These are phyloP conservation scores for Aspergillus asperescens DNA, from an alignment of 495 filamentous ascomycete species.

Conservation along the genomic window DNA sequence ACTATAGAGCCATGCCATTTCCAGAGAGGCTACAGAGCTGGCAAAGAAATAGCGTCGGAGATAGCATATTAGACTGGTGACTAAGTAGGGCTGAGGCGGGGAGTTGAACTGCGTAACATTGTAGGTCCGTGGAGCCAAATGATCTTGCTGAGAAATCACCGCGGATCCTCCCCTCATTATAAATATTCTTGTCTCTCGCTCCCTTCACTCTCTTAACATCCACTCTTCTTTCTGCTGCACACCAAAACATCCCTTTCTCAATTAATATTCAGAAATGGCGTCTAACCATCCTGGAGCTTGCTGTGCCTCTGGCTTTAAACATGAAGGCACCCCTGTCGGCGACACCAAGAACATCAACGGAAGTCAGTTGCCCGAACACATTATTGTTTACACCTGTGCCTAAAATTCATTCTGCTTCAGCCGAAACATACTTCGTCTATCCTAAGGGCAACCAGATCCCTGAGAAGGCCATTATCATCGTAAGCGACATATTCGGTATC, in stretches of 20 bases:
- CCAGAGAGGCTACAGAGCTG: too few species aligned
- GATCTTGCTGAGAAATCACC: too few species aligned
- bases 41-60: too few species aligned
- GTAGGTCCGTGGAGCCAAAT: too few species aligned
- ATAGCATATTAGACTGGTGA: too few species aligned
- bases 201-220: background rate
- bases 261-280: slow-evolving; percentile 41
- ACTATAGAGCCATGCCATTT: too few species aligned
- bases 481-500: slow-evolving; percentile 67
- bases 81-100: too few species aligned
- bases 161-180: too few species aligned
- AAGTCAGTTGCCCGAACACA: slow-evolving; percentile 25
- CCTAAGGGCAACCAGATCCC: slow-evolving; percentile 39
- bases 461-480: slow-evolving; percentile 40
- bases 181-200: slow-evolving; percentile 5
- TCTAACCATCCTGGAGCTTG: slow-evolving; percentile 53
- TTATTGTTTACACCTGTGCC: background rate
- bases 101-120: too few species aligned
- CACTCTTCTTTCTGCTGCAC: too few species aligned
- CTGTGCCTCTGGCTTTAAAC: slow-evolving; percentile 52
- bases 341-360: slow-evolving; percentile 38
- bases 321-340: slow-evolving; percentile 40
- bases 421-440: slow-evolving; percentile 39
- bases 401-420: slow-evolving; percentile 16
- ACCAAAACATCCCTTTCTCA: too few species aligned